Conservation (phyloP, 768 basidiomycete species). For the Calocybe indica region DNA sequence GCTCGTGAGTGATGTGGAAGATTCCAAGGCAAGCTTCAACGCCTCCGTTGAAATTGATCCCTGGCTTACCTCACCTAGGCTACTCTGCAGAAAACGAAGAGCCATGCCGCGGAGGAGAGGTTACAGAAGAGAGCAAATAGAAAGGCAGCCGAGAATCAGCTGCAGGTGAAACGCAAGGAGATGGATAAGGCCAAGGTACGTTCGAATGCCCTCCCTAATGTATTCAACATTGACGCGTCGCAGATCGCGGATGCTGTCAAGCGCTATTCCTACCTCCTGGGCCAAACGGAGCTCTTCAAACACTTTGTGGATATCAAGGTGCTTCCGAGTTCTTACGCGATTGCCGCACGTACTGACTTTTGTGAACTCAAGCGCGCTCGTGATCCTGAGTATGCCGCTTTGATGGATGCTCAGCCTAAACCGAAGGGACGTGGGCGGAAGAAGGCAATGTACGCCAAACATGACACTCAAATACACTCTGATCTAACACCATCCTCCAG, state of each 20-base stretch:
- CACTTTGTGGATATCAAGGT: slow-evolving; percentile 98
- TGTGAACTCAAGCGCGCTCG: slow-evolving; percentile 56
- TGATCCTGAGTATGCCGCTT: slow-evolving; percentile 88
- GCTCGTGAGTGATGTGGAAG: slow-evolving; percentile 48
- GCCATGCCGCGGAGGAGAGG: slow-evolving; percentile 22
- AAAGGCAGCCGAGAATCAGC: slow-evolving; percentile 64
- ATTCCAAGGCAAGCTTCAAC: slow-evolving; percentile 18
- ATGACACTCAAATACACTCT: background rate
- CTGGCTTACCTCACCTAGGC: background rate
- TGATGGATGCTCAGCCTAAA: slow-evolving; percentile 84
- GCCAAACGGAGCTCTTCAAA: slow-evolving; percentile 96
- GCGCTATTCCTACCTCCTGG: slow-evolving; percentile 94
- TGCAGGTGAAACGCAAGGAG: slow-evolving; percentile 67
- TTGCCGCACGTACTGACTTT: too few species aligned
- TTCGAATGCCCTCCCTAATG: background rate
- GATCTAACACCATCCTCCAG: slow-evolving; percentile 27
- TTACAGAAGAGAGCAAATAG: slow-evolving; percentile 41
- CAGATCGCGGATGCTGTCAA: slow-evolving; percentile 93
- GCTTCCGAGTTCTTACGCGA: too few species aligned
- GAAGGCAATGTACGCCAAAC: slow-evolving; percentile 59
- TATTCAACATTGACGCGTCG: slow-evolving; percentile 9
- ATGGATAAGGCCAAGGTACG: slow-evolving; percentile 86
- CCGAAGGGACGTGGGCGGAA: slow-evolving; percentile 82
- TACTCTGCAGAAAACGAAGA: slow-evolving; percentile 26
- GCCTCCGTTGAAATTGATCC: background rate